Percentiles rank a stretch among this genome's conserved stretches.
phyloP scores from a whole-genome alignment of 441 rosid species.

The Pelargonium australe region DNA sequence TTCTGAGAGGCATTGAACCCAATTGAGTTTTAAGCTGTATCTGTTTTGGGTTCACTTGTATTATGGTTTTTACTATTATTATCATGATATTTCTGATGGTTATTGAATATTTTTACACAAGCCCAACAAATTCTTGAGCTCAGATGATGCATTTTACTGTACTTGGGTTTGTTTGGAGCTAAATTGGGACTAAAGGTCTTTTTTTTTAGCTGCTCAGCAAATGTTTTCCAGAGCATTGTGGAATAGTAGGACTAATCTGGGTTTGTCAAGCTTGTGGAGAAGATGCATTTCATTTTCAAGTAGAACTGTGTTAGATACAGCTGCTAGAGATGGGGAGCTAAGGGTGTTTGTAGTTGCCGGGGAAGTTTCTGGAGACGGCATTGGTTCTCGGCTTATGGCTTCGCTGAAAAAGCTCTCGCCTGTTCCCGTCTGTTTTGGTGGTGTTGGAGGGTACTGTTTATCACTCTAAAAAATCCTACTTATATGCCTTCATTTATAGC shows the following conservation, averaged over 20 bases:
- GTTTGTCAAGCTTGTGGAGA: conserved; percentile 20
- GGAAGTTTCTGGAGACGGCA: conserved; percentile 81
- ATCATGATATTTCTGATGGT: background rate
- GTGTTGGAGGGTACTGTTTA: conserved; percentile 76
- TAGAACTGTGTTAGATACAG: conserved; percentile 35
- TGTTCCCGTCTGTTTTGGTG: conserved; percentile 60
- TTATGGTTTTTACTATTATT: too few species aligned
- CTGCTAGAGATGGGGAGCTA: conserved; percentile 57
- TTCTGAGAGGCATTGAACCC: background rate
- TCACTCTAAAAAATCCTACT: background rate
- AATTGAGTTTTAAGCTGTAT: background rate
- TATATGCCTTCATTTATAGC: background rate
- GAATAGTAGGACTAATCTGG: conserved; percentile 12
- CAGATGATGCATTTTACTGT: too few species aligned
- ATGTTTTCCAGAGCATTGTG: conserved; percentile 13
- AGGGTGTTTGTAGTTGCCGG: conserved; percentile 72
- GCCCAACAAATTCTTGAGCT: background rate
- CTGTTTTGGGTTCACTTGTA: background rate
- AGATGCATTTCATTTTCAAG: conserved; percentile 37
- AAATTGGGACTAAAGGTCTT: background rate
- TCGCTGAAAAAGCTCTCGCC: conserved; percentile 66
- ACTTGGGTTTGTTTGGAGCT: background rate
- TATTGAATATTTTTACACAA: background rate
- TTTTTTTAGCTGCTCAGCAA: conserved; percentile 7
- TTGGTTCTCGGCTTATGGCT: conserved; percentile 76